A percentile compares a stretch with the other conserved stretches of the same genome.
phyloP scores from a whole-genome alignment of 2,329 filamentous ascomycete genomes.

The Aspergillus bombycis region DNA sequence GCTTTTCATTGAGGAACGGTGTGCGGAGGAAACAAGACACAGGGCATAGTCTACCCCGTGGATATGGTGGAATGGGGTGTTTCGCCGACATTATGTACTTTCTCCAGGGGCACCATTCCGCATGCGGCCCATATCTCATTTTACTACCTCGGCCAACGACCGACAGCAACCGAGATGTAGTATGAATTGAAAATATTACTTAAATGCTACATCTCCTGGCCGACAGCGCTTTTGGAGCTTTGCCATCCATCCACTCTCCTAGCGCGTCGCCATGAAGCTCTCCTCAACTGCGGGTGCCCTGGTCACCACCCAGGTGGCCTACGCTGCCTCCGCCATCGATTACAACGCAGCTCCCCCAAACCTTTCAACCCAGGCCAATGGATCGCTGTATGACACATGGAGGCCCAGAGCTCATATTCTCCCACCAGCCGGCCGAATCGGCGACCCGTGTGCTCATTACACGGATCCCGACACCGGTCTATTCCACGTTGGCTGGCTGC shows the following conservation, averaged over 20 bases:
- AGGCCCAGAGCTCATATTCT: slow-evolving; percentile 23
- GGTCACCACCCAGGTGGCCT: slow-evolving; percentile 1
- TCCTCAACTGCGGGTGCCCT: background rate
- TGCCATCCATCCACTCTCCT: background rate
- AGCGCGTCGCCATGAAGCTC: background rate
- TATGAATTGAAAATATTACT: background rate
- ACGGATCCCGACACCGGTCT: slow-evolving; percentile 22
- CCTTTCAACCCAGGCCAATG: slow-evolving; percentile 18
- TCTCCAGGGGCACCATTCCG: background rate
- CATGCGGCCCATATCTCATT: background rate
- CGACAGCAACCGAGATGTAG: background rate
- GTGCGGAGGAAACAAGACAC: background rate
- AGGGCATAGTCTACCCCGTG: background rate
- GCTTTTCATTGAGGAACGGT: background rate
- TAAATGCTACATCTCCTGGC: background rate
- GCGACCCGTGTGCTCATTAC: slow-evolving; percentile 23
- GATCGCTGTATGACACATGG: slow-evolving; percentile 22
- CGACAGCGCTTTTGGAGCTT: background rate
- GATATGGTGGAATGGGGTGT: background rate
- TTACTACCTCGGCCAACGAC: background rate
- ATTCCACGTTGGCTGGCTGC: slow-evolving; percentile 24
- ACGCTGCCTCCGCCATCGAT: background rate
- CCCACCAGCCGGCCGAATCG: slow-evolving; percentile 20
- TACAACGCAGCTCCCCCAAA: slow-evolving; percentile 22
- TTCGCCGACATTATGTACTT: slow-evolving; percentile 5